Base-by-base conservation (phyloP, 1,284 basidiomycete genomes). In the Ustilago loliicola region DNA sequence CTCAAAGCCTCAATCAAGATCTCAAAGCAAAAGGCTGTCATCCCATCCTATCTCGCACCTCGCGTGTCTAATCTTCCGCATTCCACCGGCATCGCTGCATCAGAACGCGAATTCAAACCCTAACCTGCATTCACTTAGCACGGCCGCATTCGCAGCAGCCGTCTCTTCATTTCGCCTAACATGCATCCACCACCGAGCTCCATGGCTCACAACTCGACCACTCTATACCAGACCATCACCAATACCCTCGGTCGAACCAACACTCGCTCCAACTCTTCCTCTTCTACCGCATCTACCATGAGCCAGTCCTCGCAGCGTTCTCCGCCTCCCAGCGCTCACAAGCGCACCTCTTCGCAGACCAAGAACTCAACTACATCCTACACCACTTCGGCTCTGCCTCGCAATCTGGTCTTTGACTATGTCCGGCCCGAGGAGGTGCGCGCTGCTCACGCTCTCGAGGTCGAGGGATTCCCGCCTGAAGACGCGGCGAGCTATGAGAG, bases 401-500 rank as follows among this genome's bases (percentile, higher is more conserved):
- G 70, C 32, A 65, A 66, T 10, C 59, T 81, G 34, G 54, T 66
- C 45, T 82, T 86, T 53, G 85, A 86, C 62, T 65, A 63, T 23
- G 72, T 86, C 25, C 66, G 75, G 7, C 57, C 78, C 1, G 79
- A 80, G 10, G 85, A 86, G 51, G 68, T 85, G 2, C 70, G 73
- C 5, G 61, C 74, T 0, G 83, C 82, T 6, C 71, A 83, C 45
- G 61, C 68, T 3, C 61, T 86, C 45, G 80, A 83, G 47, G 61
- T 62, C 0, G 62, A 77, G 40, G 67, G 75, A 25, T 81, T 72
- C 32, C 73, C 75, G 10, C 75, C 72, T 8, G 85, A 84, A 51
- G 83, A 85, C 56, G 73, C 77, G 15, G 81, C 80, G 30, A 66
- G 71, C 54, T 70, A 79, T 47, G 80, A 84, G 21, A 74, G 72